phyloP scores from a whole-genome alignment of 257 asterid genomes.

The Przewalskia tangutica region DNA sequence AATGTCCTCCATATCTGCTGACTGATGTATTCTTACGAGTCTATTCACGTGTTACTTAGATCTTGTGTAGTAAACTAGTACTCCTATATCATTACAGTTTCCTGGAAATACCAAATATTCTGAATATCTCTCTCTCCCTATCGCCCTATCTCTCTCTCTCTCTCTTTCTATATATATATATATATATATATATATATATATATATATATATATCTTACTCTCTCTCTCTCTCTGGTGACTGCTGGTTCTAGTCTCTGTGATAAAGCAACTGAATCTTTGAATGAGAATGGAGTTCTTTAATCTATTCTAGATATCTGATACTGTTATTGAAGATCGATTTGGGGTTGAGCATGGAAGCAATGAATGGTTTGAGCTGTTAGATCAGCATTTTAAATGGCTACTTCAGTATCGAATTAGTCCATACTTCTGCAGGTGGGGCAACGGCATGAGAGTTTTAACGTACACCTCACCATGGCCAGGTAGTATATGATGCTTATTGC shows the following conservation, averaged over 20 bases:
- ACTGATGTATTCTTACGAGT: not conserved
- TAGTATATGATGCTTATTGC: constrained; percentile 16
- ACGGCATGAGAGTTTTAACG: constrained; percentile 87
- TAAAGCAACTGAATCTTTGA: not conserved
- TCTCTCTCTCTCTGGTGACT: not conserved
- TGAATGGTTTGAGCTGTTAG: constrained; percentile 84
- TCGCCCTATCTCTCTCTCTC: too few relatives aligned
- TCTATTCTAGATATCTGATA: constrained; percentile 69
- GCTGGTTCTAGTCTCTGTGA: not conserved
- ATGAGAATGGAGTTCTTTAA: constrained; percentile 31
- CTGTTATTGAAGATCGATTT: constrained; percentile 96
- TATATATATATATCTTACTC: too few relatives aligned
- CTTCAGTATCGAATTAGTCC: constrained; percentile 94
- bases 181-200: too few relatives aligned
- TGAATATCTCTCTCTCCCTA: too few relatives aligned
- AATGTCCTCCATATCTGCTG: not conserved
- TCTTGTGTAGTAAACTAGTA: not conserved
- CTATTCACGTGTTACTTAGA: not conserved
- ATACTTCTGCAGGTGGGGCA: constrained; percentile 98
- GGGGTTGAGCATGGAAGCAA: constrained; percentile 92
- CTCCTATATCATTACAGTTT: not conserved
- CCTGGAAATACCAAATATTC: not conserved
- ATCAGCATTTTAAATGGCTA: constrained; percentile 90
- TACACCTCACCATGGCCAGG: constrained; percentile 99
- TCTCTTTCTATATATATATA: too few relatives aligned